Base-by-base conservation (phyloP, 176 grass and related monocot species). In the Poa annua region DNA sequence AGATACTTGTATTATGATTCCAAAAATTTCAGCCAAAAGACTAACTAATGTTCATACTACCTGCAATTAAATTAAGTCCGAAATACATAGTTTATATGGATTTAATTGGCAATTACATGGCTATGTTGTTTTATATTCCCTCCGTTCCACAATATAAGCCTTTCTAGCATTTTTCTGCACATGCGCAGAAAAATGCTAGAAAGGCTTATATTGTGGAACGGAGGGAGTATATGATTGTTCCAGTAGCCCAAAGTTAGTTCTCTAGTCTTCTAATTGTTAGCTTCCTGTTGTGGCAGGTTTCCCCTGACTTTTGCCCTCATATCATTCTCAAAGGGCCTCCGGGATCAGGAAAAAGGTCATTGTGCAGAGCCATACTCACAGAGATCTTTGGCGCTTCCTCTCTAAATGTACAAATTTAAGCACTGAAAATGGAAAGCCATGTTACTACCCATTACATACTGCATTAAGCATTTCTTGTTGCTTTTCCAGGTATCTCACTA, bases 311-410 rank as follows among this genome's bases (percentile, higher is more conserved):
- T 51, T 94, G 76, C 75, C 89, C 92, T 35, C 89, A 91, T 85
- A 88, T 91, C 52, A 88, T 94, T 83, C 78, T 94, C 66, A 94
- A 94, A 85, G 92, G 92, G 12, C 89, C 92, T 86, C 36, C 49
- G 2, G 92, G 92, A 54, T 91, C 86, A 56, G 92, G 92, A 82
- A 94, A 91, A 72, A 94, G 85, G 54, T 91, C 92, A 64, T 87
- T 94, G 53, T 94, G 89, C 74, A 87, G 84, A 85, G 89, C 89
- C 54, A 19, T 87, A 50, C 84, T 94, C 54, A 80, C 63, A 3
- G 86, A 89, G 81, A 86, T 91, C 20, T 91, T 94, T 85, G 92
- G 92, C 69, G 89, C 91, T 57, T 81, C 88, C 25, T 84, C 92
- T 84, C 56, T 84, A 35, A 94, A 89, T 69, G 92, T 94, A 91